Evolutionary conservation across 1,139 yeast genomes (phyloP), one percentile per base, ranked within the genome.

Genomic region (Magnusiomyces suaveolens): DNA sequence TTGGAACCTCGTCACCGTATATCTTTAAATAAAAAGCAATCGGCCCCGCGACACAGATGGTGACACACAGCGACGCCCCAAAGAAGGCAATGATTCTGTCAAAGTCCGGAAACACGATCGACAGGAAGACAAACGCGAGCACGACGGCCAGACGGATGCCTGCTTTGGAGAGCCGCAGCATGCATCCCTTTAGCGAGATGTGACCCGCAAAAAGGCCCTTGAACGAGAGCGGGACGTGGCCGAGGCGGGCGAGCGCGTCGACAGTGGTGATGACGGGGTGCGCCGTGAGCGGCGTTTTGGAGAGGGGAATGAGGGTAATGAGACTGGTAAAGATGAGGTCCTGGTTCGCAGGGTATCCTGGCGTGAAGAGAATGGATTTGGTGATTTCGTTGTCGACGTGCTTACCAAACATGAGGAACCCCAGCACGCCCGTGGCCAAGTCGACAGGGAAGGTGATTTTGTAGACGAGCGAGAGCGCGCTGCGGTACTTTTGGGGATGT

Each of bases 331-430:
- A 76, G 41, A 82, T 63, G 2, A 81, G 79, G 56, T 82, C 80
- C 10, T 85, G 73, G 75, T 82, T 80, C 1, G 65, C 57, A 0
- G 97, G 96, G 63, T 87, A 88, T 0, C 95, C 95, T 6, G 76
- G 69, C 0, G 88, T 83, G 26, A 77, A 66, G 52, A 90, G 70
- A 26, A 90, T 75, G 65, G 83, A 86, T 64, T 83, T 86, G 3
- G 97, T 88, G 60, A 90, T 80, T 68, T 90, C 97, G 64, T 87
- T 94, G 61, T 78, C 77, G 52, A 90, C 87, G 38, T 50, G 48
- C 23, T 71, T 65, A 25, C 97, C 97, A 73, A 87, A 90, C 97
- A 90, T 90, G 43, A 89, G 71, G 66, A 83, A 86, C 0, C 97
- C 97, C 48, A 87, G 70, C 1, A 84, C 72, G 0, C 88, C 96